Evolutionary conservation across 306 rosid species (phyloP), one percentile per base, ranked within the genome.

Genomic region (Quercus cerris): DNA sequence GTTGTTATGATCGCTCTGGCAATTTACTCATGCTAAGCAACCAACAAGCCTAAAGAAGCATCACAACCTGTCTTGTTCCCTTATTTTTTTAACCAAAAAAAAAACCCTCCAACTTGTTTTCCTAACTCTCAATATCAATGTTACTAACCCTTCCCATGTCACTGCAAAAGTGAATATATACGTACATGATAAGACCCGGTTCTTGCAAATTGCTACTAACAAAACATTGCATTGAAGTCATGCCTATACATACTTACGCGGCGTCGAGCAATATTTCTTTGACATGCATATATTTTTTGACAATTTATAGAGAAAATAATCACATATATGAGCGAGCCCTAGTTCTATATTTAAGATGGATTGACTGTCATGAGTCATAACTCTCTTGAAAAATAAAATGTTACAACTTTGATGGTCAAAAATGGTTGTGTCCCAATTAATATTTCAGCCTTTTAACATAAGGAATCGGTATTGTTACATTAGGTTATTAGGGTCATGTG

Each of bases 401-500:
- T 25, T 2, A 12, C 30, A 25, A 61, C 33, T 22, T 22, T 10
- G 6, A 25, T 59, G 33, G 18, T 10, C 18, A 59, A 59, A 22
- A 59, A 49, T 3, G 54, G 4, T 49, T 49, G 54, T 59, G 12
- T 11, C 30, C 66, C 66, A 20, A 22, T 23, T 58, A 22, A 22
- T 31, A 30, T 31, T 67, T 3, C 23, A 31, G 25, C 51, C 15
- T 67, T 66, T 33, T 18, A 33, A 9, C 46, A 3, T 35, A 67
- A 33, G 25, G 38, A 33, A 33, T 67, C 6, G 15, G 4, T 19
- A 19, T 1, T 70, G 19, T 19, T 71, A 23, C 41, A 75, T 13
- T 57, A 66, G 74, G 80, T 67, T n/a, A 67, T 33, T 35, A 19
- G 78, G 35, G 66, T 59, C 85, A 77, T 84, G 87, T 83, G 87